A percentile compares a stretch with the other conserved stretches of the same genome.
phyloP scores from a whole-genome alignment of 371 early-diverging fungal species.

The Lichtheimia ramosa region DNA sequence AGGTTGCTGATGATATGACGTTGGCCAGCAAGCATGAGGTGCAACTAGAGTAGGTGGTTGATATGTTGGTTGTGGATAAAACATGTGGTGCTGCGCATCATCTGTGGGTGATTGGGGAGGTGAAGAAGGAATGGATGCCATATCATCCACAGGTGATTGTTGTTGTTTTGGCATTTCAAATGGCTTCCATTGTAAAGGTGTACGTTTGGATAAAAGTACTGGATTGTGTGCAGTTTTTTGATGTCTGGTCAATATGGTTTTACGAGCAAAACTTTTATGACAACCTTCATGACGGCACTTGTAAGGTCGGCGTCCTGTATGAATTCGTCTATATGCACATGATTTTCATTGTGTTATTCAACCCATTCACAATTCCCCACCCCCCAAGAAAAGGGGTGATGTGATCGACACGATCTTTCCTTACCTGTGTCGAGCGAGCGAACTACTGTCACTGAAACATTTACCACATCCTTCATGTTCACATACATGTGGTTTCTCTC shows the following conservation, averaged over 20 bases:
- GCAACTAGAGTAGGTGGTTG: background rate
- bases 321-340: slow-evolving; percentile 48
- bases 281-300: slow-evolving; percentile 61
- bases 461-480: slow-evolving; percentile 60
- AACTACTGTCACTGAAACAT: slow-evolving; percentile 67
- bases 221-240: slow-evolving; percentile 41
- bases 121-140: slow-evolving; percentile 1
- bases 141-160: background rate
- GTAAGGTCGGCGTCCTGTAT: slow-evolving; percentile 76
- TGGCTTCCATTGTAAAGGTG: slow-evolving; percentile 49
- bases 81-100: slow-evolving; percentile 1
- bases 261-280: slow-evolving; percentile 67
- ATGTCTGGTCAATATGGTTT: slow-evolving; percentile 71
- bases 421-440: slow-evolving; percentile 49
- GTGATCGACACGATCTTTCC: background rate
- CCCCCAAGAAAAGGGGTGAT: too few species aligned
- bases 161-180: slow-evolving; percentile 16
- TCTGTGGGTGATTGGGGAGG: slow-evolving; percentile 2
- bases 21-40: background rate
- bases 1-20: too few species aligned
- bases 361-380: background rate
- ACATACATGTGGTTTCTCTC: slow-evolving; percentile 78
- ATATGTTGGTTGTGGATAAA: background rate
- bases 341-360: too few species aligned
- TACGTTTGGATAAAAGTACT: slow-evolving; percentile 22